Conservation (phyloP, 2,329 filamentous ascomycete species). For the Cladosporium oxysporum region DNA sequence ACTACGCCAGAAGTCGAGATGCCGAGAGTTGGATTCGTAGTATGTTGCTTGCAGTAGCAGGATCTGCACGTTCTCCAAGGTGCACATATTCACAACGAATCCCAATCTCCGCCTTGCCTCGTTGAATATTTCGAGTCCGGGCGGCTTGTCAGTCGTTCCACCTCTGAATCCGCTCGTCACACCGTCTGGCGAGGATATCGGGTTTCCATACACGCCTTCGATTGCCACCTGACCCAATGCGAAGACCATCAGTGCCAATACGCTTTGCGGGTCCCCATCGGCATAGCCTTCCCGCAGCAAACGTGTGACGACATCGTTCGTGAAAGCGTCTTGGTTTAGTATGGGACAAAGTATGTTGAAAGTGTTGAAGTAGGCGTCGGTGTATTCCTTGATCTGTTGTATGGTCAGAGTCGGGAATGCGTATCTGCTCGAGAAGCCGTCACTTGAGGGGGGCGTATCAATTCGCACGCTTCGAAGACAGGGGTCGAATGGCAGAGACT, state of each 20-base stretch:
- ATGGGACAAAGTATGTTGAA: slow-evolving; percentile 62
- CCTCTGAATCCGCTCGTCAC: slow-evolving; percentile 56
- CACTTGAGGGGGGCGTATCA: slow-evolving; percentile 19
- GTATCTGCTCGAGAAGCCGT: slow-evolving; percentile 27
- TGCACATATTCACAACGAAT: slow-evolving; percentile 57
- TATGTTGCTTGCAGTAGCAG: slow-evolving; percentile 54
- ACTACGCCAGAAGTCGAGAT: slow-evolving; percentile 63
- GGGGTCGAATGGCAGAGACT: slow-evolving; percentile 32
- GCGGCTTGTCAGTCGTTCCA: slow-evolving; percentile 52
- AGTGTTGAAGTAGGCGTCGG: slow-evolving; percentile 60
- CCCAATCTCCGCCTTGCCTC: slow-evolving; percentile 63
- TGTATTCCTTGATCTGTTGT: slow-evolving; percentile 54
- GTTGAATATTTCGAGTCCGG: slow-evolving; percentile 62
- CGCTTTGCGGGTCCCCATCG: slow-evolving; percentile 51
- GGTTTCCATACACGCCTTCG: slow-evolving; percentile 51
- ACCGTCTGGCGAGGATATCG: slow-evolving; percentile 49
- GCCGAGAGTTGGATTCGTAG: slow-evolving; percentile 29
- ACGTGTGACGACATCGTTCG: slow-evolving; percentile 48
- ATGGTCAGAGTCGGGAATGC: slow-evolving; percentile 45
- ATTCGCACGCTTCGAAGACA: slow-evolving; percentile 29
- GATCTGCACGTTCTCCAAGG: slow-evolving; percentile 61
- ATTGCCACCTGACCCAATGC: slow-evolving; percentile 61
- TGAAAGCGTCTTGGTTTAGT: slow-evolving; percentile 59
- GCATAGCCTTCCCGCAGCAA: slow-evolving; percentile 54
- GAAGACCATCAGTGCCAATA: slow-evolving; percentile 59